Evolutionary conservation across 768 basidiomycete genomes (phyloP), one percentile per base, ranked within the genome.

Genomic region (Phanerochaete carnosa): DNA sequence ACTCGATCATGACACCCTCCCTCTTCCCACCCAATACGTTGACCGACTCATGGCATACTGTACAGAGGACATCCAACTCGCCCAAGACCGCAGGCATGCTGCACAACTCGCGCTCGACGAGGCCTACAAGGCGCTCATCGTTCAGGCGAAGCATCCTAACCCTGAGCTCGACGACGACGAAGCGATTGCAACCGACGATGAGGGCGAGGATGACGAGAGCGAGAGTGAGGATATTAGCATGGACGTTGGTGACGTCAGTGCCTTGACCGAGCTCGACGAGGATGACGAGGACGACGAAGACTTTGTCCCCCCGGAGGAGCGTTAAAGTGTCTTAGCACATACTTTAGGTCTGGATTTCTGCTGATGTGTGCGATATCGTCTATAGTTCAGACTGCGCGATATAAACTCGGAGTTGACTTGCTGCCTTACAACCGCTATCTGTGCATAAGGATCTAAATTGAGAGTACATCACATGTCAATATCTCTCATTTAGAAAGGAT

Each of bases 91-190:
- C 15, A 15, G 54, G 23, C 23, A 55, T 37, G 54, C 35, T 3
- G 54, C 54, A 12, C 32, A 55, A 25, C 35, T 37, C 23, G 54
- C 54, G 9, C 54, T 55, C 54, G 39, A 35, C 19, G 39, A n/a
- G 1, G 54, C 54, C n/a, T 55, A 55, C 35, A 39, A 55, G 39
- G 23, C 5, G 5, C 54, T 55, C 35, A 39, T 39, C 25, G 35
- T 22, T 2, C 35, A 55, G 16, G 26, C 54, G 15, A 16, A 13
- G n/a, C 54, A 55, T 23, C 54, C 54, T 22, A 55, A 55, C 37
- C 22, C 54, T 37, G 54, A 55, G 23, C 37, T 55, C 16, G 54
- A 55, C 54, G 54, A 55, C 5, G 54, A 55, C 16, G 54, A 55
- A 55, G 54, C 54, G 23, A 25, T 55, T n/a, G 54, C 16, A 22